Base-by-base conservation (phyloP, 2,329 filamentous ascomycete species). In the Saccharata proteae region DNA sequence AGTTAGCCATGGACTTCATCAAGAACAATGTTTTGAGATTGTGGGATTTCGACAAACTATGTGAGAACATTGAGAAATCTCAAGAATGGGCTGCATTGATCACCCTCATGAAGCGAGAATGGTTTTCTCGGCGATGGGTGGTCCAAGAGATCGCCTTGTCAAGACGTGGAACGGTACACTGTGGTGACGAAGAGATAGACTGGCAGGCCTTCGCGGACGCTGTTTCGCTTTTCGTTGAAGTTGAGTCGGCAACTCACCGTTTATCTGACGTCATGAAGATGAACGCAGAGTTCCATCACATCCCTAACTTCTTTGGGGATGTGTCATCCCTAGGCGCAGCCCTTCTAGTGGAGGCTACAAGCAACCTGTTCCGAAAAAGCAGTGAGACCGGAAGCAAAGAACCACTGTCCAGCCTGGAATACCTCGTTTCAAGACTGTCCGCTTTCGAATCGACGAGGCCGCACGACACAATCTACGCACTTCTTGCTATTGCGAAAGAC, bases 121-220 rank as follows among this genome's bases (percentile, higher is more conserved):
- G 59, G 49, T 46, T 59, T 36, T 54, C 48, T 25, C 43, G 57
- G 4, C 49, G 58, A 0, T 62, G 59, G 60, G 53, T 63, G 2
- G 49, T 64, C 0, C 59, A 64, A 38, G 60, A 62, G 38, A 51
- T 63, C 10, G 49, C 52, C 1, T 43, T 58, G 16, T 56, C 58
- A 0, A 39, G 37, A 16, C 37, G 40, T 3, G 53, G 52, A 4
- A 44, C 37, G 4, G 43, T 65, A 0, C 51, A 55, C 26, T 62
- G 59, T 37, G 60, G 59, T 2, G 21, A 36, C 1, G 45, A 58
- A 4, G 30, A 30, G 2, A 51, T 62, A 4, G 26, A 41, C 1
- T 62, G 59, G 58, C 34, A 40, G 4, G 43, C 55, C 1, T 52
- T 64, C 15, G 51, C 55, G 2, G 46, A 51, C 9, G 56, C 57